Evolutionary conservation across 1,284 basidiomycete species (phyloP).

Genomic region (Vanrija pseudolonga): DNA sequence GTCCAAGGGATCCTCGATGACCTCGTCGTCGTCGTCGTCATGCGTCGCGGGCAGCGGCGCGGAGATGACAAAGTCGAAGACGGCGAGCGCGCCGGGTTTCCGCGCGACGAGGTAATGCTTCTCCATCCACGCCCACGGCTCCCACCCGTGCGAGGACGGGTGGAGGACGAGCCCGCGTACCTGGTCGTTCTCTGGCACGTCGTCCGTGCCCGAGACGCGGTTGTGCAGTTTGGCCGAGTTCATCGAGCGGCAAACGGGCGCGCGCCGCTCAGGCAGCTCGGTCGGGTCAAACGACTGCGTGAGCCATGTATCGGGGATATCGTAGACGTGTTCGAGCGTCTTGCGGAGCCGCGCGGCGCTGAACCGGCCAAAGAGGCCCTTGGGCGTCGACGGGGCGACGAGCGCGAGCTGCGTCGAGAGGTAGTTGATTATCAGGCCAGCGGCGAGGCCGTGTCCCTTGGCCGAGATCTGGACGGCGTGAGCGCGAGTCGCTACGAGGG

Average conservation of each 20-base stretch:
- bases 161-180: slow-evolving; percentile 2
- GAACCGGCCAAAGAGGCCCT: slow-evolving; percentile 1
- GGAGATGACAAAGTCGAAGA: slow-evolving; percentile 30
- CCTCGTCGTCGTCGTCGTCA: too few relatives aligned
- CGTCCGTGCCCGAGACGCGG: slow-evolving; percentile 11
- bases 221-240: slow-evolving; percentile 30
- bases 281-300: slow-evolving; percentile 7
- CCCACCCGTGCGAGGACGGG: slow-evolving; percentile 3
- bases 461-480: slow-evolving; percentile 34
- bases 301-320: slow-evolving; percentile 6
- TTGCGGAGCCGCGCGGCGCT: slow-evolving; percentile 5
- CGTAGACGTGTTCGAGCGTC: slow-evolving; percentile 8
- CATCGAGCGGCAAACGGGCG: slow-evolving; percentile 35
- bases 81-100: slow-evolving; percentile 28
- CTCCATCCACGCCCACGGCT: slow-evolving; percentile 36
- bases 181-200: neutral
- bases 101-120: slow-evolving; percentile 39
- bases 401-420: slow-evolving; percentile 26
- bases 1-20: slow-evolving; percentile 5
- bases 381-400: slow-evolving; percentile 1
- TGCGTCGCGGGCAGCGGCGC: neutral
- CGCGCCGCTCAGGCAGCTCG: slow-evolving; percentile 9
- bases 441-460: slow-evolving; percentile 39
- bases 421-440: slow-evolving; percentile 39
- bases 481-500: neutral